Conservation (phyloP, 352 stramenopile genomes). For the Peronospora farinosa region DNA sequence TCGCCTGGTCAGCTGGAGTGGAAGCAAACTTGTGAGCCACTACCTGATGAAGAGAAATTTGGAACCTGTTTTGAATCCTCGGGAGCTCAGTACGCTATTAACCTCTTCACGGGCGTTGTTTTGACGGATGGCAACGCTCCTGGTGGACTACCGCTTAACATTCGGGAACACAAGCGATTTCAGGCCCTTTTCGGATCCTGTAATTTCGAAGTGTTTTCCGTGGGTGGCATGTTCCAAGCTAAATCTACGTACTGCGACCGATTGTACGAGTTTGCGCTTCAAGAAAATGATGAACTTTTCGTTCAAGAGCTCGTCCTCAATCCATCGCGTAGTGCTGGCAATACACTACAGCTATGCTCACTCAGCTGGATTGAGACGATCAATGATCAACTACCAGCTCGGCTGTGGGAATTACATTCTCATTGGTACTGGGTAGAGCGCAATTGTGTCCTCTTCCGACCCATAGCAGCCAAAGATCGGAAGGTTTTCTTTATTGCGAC, state of each 20-base stretch:
- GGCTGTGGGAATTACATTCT: slow-evolving; percentile 30
- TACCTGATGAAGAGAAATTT: neutral
- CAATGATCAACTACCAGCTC: slow-evolving; percentile 15
- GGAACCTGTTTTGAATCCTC: slow-evolving; percentile 32
- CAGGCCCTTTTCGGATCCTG: slow-evolving; percentile 31
- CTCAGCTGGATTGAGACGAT: slow-evolving; percentile 26
- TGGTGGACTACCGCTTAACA: slow-evolving; percentile 26
- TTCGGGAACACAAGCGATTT: slow-evolving; percentile 34
- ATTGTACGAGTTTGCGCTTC: slow-evolving; percentile 36
- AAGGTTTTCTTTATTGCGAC: slow-evolving; percentile 21
- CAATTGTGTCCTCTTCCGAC: slow-evolving; percentile 35
- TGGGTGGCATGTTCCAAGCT: slow-evolving; percentile 29
- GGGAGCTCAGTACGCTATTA: slow-evolving; percentile 33
- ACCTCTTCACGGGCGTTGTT: slow-evolving; percentile 39
- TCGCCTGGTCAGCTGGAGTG: slow-evolving; percentile 19
- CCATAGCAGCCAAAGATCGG: slow-evolving; percentile 12
- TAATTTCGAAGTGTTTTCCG: slow-evolving; percentile 48
- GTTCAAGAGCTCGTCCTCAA: slow-evolving; percentile 30
- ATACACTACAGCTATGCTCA: slow-evolving; percentile 33
- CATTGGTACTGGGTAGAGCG: slow-evolving; percentile 50
- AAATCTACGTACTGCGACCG: slow-evolving; percentile 16
- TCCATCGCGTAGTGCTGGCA: neutral
- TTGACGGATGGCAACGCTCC: slow-evolving; percentile 35
- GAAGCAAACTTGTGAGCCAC: slow-evolving; percentile 9
- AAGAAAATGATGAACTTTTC: slow-evolving; percentile 18